phyloP scores from a whole-genome alignment of 164 flowering plant species.

The Piper betle region DNA sequence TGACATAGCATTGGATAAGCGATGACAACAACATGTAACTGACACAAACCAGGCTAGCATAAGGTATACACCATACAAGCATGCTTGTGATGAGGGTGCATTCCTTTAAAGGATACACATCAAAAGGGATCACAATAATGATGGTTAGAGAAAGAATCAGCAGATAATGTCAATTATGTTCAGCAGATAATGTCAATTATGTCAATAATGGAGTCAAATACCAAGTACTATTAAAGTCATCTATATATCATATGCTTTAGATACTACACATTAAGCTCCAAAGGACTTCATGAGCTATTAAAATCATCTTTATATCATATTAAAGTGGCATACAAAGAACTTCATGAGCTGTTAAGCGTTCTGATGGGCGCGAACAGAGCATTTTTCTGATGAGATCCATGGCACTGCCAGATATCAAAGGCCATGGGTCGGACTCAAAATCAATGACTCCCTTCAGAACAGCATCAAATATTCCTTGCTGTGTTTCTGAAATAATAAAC shows the following conservation, averaged over 20 bases:
- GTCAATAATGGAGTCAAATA: no score
- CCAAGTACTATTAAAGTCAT: no score
- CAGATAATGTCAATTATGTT: no score
- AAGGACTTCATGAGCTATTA: no score
- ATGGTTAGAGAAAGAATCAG: neutral
- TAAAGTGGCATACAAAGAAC: slow-evolving; percentile 62
- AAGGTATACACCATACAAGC: no score
- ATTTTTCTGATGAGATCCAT: slow-evolving; percentile 85
- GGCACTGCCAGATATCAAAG: slow-evolving; percentile 88
- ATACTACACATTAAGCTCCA: neutral
- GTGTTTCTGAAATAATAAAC: slow-evolving; percentile 35
- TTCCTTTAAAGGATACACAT: no score
- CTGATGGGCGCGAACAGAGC: slow-evolving; percentile 72
- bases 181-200: neutral
- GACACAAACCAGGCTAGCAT: no score
- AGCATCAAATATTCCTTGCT: slow-evolving; percentile 70
- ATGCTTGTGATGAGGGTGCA: no score
- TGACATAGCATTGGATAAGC: no score
- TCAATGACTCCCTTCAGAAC: slow-evolving; percentile 91
- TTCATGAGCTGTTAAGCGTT: slow-evolving; percentile 93
- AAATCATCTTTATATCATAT: no score
- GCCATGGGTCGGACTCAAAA: slow-evolving; percentile 99
- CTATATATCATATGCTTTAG: no score
- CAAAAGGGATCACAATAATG: neutral
- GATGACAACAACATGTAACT: no score